Evolutionary conservation across 1,284 basidiomycete genomes (phyloP).

Genomic region (Ceratobasidium sp.): DNA sequence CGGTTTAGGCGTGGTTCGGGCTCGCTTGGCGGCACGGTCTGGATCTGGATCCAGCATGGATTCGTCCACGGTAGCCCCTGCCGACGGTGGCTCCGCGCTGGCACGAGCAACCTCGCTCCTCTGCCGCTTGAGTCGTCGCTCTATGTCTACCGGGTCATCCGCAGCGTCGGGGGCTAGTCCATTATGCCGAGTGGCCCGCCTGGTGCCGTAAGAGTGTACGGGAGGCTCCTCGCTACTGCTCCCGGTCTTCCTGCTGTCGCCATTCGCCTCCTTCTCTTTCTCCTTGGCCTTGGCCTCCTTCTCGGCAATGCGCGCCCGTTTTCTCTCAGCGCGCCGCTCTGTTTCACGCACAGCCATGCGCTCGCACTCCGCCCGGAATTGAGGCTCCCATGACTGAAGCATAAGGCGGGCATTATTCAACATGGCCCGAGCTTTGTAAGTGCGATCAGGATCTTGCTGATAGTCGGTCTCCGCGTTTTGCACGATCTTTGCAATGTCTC

Average conservation of each 20-base stretch:
- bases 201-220: conserved; percentile 53
- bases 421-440: conserved; percentile 89
- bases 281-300: conserved; percentile 54
- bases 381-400: conserved; percentile 87
- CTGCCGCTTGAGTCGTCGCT: conserved; percentile 73
- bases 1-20: conserved; percentile 53
- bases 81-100: conserved; percentile 39
- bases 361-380: conserved; percentile 85
- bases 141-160: conserved; percentile 69
- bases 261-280: conserved; percentile 44
- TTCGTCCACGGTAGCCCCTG: conserved; percentile 40
- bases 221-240: conserved; percentile 48
- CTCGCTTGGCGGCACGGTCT: conserved; percentile 61
- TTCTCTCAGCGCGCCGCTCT: conserved; percentile 67
- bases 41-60: conserved; percentile 24
- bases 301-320: conserved; percentile 61
- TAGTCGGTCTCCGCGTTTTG: conserved; percentile 78
- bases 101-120: conserved; percentile 62
- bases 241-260: conserved; percentile 44
- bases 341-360: conserved; percentile 84
- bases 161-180: conserved; percentile 75
- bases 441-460: conserved; percentile 75
- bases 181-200: conserved; percentile 73
- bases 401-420: conserved; percentile 85
- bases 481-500: conserved; percentile 88